Conservation (phyloP, 208 protist species). For the Porcisia hertigi region DNA sequence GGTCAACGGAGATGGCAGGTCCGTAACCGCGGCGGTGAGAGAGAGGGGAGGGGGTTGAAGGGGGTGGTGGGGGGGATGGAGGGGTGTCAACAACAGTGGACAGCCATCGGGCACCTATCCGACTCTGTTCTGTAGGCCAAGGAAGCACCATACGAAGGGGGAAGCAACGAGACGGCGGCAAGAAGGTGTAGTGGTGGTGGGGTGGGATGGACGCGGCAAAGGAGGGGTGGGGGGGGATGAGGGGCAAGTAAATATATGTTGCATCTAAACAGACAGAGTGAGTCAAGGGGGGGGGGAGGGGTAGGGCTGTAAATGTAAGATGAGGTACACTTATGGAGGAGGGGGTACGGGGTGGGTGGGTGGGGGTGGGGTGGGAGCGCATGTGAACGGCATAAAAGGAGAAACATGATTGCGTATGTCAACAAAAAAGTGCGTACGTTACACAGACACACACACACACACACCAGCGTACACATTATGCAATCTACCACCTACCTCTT, state of each 20-base stretch:
- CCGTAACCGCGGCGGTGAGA: neutral
- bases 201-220: neutral
- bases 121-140: too few relatives aligned
- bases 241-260: neutral
- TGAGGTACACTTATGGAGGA: neutral
- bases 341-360: neutral
- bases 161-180: neutral
- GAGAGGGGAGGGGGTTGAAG: neutral
- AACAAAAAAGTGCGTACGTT: neutral
- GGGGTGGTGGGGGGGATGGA: neutral
- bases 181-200: slow-evolving; percentile 2
- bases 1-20: neutral
- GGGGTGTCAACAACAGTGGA: too few relatives aligned
- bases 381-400: neutral
- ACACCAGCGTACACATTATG: too few relatives aligned
- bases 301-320: neutral
- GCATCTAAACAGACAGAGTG: neutral
- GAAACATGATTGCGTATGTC: neutral
- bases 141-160: too few relatives aligned
- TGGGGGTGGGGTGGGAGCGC: neutral
- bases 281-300: neutral
- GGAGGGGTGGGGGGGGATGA: neutral
- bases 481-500: too few relatives aligned
- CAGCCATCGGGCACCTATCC: too few relatives aligned
- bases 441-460: neutral